Conservation (phyloP, 805 yeast species). For the Hanseniaspora meyeri region DNA sequence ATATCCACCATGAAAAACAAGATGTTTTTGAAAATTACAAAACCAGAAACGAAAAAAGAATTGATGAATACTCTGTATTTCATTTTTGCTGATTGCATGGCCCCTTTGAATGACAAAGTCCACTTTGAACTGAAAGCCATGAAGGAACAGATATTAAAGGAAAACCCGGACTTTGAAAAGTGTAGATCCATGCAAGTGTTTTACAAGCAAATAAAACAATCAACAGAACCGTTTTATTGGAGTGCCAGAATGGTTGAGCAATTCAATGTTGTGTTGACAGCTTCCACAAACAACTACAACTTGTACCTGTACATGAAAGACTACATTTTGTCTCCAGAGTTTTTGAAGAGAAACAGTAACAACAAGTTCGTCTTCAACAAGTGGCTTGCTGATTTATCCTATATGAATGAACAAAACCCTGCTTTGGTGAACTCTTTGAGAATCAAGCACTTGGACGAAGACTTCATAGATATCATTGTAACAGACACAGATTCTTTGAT, state of each 20-base stretch:
- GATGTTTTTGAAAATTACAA: not conserved
- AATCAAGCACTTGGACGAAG: not conserved
- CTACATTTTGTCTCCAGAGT: not conserved
- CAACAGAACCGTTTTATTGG: not conserved
- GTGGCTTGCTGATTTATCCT: not conserved
- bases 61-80: not conserved
- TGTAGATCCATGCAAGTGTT: not conserved
- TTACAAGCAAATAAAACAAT: not conserved
- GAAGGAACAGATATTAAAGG: not conserved
- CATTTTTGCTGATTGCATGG: not conserved
- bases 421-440: not conserved
- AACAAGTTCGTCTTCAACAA: not conserved
- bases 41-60: not conserved
- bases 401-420: not conserved
- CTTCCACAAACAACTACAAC: not conserved
- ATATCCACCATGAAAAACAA: not conserved
- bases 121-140: not conserved
- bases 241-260: not conserved
- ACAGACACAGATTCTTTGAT: not conserved
- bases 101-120: not conserved
- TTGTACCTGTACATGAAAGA: not conserved
- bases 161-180: not conserved
- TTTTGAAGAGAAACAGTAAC: not conserved
- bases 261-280: not conserved
- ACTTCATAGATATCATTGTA: not conserved